Evolutionary conservation across 2,329 filamentous ascomycete genomes (phyloP).

Genomic region (Talaromyces sp.): DNA sequence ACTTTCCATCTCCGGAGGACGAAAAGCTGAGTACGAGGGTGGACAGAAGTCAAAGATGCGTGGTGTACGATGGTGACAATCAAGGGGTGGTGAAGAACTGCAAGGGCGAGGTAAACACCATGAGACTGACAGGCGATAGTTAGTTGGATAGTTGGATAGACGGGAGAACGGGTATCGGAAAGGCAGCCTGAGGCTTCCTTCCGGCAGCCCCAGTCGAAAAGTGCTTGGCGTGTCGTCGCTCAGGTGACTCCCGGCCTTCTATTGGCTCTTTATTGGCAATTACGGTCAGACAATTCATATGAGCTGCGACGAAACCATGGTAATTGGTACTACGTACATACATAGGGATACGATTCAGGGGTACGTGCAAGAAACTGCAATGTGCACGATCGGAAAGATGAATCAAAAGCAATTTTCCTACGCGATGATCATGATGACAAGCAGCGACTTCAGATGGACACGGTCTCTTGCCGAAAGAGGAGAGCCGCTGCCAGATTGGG

Average conservation of each 20-base stretch:
- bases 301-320: neutral
- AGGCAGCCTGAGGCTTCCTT: neutral
- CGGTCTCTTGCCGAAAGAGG: neutral
- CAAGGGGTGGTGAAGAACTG: neutral
- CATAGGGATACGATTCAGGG: neutral
- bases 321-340: neutral
- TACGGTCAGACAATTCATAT: neutral
- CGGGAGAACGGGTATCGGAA: neutral
- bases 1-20: neutral
- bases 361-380: neutral
- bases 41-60: neutral
- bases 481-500: neutral
- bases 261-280: neutral
- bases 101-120: conserved; percentile 7
- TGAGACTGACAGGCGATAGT: conserved; percentile 7
- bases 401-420: neutral
- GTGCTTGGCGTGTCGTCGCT: neutral
- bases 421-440: neutral
- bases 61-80: neutral
- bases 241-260: conserved; percentile 10
- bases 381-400: neutral
- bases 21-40: no score
- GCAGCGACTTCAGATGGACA: neutral
- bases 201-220: neutral
- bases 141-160: no score